Evolutionary conservation across 768 basidiomycete species (phyloP).

Genomic region (Mrakia frigida): DNA sequence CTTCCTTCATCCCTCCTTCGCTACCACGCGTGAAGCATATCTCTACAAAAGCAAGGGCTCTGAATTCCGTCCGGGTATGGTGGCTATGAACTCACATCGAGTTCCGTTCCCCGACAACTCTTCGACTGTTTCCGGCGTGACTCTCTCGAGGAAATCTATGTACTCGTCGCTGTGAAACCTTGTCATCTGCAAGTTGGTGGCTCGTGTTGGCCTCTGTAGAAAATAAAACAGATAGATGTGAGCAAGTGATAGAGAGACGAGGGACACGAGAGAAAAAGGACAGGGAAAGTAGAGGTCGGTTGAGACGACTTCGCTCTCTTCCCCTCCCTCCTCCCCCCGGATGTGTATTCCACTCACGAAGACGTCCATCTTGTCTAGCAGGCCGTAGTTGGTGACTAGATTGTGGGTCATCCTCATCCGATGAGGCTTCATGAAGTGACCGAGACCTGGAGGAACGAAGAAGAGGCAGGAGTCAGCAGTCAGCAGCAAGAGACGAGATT

Average conservation of each 20-base stretch:
- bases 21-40: background rate
- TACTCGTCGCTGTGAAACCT: constrained; percentile 98
- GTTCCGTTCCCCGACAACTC: constrained; percentile 77
- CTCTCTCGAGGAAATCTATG: constrained; percentile 79
- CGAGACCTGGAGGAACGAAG: no score
- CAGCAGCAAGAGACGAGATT: no score
- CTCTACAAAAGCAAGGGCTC: background rate
- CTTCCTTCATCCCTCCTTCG: background rate
- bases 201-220: constrained; percentile 62
- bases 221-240: background rate
- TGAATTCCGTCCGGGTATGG: background rate
- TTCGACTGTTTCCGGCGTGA: constrained; percentile 85
- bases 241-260: background rate
- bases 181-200: constrained; percentile 71
- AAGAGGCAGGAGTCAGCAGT: no score
- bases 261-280: background rate
- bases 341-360: no score
- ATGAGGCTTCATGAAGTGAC: constrained; percentile 95
- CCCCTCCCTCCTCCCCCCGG: no score
- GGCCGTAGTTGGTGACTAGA: constrained; percentile 79
- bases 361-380: constrained; percentile 91
- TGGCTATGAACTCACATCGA: constrained; percentile 58
- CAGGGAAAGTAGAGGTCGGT: no score
- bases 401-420: constrained; percentile 92
- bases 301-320: no score